A percentile compares a stretch with the other conserved stretches of the same genome.
Conservation (phyloP, 169 alveolate genomes). For the Plasmodium blacklocki region DNA sequence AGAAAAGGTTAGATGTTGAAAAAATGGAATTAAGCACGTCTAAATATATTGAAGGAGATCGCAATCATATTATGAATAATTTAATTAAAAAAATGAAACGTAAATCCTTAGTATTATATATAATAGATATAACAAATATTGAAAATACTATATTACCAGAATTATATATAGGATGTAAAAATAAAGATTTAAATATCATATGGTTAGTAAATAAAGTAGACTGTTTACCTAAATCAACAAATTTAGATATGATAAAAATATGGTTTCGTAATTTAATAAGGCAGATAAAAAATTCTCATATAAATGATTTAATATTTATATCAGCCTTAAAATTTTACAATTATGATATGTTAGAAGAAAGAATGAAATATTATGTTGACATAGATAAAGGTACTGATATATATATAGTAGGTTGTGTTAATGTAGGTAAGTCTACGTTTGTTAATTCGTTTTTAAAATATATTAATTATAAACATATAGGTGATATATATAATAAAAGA, state of each 20-base stretch:
- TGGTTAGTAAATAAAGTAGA: slow-evolving; percentile 90
- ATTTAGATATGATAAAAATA: slow-evolving; percentile 78
- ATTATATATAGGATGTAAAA: slow-evolving; percentile 87
- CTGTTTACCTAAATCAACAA: slow-evolving; percentile 84
- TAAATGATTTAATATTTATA: slow-evolving; percentile 84
- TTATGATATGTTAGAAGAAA: slow-evolving; percentile 80
- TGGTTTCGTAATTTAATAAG: slow-evolving; percentile 90
- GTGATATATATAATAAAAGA: slow-evolving; percentile 80
- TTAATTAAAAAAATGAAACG: slow-evolving; percentile 79
- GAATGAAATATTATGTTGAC: slow-evolving; percentile 81
- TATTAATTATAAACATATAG: slow-evolving; percentile 85
- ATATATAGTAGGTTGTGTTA: slow-evolving; percentile 89
- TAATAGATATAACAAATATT: slow-evolving; percentile 88
- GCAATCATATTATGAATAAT: slow-evolving; percentile 70
- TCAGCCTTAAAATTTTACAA: slow-evolving; percentile 82
- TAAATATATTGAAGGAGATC: slow-evolving; percentile 57
- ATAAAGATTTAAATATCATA: slow-evolving; percentile 86
- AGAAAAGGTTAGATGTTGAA: slow-evolving; percentile 59
- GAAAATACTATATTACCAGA: slow-evolving; percentile 90
- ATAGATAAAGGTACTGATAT: slow-evolving; percentile 80
- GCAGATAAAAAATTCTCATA: slow-evolving; percentile 88
- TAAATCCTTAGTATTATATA: slow-evolving; percentile 85
- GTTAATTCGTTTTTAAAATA: slow-evolving; percentile 87
- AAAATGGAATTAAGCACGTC: slow-evolving; percentile 62
- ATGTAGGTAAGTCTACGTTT: slow-evolving; percentile 91